Conservation (phyloP, 352 stramenopile species). For the Phytophthora hibernalis region DNA sequence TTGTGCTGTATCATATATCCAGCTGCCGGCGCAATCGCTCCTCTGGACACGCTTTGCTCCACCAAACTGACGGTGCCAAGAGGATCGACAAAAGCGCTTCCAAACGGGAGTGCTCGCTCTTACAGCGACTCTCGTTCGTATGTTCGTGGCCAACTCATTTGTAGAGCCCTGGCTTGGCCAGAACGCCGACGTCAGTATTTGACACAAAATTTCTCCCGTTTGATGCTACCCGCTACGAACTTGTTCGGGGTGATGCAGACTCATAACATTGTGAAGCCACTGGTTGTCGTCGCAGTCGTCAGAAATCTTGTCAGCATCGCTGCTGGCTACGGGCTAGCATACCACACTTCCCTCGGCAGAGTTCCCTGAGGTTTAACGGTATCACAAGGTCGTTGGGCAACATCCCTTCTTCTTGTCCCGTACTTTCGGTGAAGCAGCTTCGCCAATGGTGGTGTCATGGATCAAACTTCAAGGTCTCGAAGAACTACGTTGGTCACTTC, state of each 20-base stretch:
- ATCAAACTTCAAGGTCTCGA: slow-evolving; percentile 39
- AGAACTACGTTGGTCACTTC: slow-evolving; percentile 43
- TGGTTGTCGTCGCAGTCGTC: slow-evolving; percentile 64
- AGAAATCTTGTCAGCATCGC: slow-evolving; percentile 69
- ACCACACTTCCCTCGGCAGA: slow-evolving; percentile 71
- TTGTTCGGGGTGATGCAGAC: slow-evolving; percentile 76
- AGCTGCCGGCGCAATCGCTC: too few relatives aligned
- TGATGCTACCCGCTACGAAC: slow-evolving; percentile 75
- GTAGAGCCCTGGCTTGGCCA: slow-evolving; percentile 45
- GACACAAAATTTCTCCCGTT: slow-evolving; percentile 61
- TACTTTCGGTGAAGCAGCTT: slow-evolving; percentile 53
- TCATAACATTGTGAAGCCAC: slow-evolving; percentile 72
- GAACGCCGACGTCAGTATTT: slow-evolving; percentile 46
- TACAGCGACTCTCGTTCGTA: slow-evolving; percentile 41
- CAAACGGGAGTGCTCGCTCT: slow-evolving; percentile 69
- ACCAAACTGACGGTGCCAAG: slow-evolving; percentile 65
- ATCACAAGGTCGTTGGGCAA: slow-evolving; percentile 70
- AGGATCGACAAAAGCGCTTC: slow-evolving; percentile 66
- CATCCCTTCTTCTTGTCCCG: slow-evolving; percentile 47
- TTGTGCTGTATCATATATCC: too few relatives aligned
- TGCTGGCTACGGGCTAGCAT: slow-evolving; percentile 69
- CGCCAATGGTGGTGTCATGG: slow-evolving; percentile 45
- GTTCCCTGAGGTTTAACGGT: slow-evolving; percentile 73
- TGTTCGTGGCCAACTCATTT: slow-evolving; percentile 66
- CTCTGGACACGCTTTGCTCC: slow-evolving; percentile 81